Conservation (phyloP, 2,329 filamentous ascomycete species). For the Xylaria sp. region DNA sequence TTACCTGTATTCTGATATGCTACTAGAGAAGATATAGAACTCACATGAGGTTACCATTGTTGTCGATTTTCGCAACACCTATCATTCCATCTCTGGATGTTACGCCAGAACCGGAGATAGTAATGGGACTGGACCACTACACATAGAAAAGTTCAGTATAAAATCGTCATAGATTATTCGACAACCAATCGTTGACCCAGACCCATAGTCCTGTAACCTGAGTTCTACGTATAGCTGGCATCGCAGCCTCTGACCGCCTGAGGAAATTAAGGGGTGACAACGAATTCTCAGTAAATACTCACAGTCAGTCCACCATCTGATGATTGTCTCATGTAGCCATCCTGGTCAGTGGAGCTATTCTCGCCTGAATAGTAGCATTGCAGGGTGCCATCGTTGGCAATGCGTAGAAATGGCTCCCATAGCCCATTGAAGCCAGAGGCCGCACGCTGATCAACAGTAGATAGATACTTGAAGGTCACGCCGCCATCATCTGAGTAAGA, state of each 20-base stretch:
- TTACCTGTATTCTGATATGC: background rate
- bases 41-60: conserved; percentile 50
- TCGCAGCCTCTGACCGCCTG: background rate
- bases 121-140: conserved; percentile 38
- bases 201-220: background rate
- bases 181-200: background rate
- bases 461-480: conserved; percentile 50
- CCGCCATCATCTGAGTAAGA: conserved; percentile 56
- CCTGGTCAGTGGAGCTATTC: conserved; percentile 53
- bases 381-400: conserved; percentile 52
- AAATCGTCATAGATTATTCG: conserved; percentile 44
- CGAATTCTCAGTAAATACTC: conserved; percentile 5
- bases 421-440: conserved; percentile 49
- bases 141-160: conserved; percentile 20
- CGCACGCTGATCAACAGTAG: conserved; percentile 44
- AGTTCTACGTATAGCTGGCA: background rate
- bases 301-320: conserved; percentile 52
- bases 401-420: conserved; percentile 59
- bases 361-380: conserved; percentile 59
- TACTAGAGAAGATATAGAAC: conserved; percentile 14
- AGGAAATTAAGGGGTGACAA: background rate
- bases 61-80: conserved; percentile 51
- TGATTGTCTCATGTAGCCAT: conserved; percentile 54
- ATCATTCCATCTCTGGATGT: conserved; percentile 58
- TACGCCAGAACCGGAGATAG: conserved; percentile 50